Base-by-base conservation (phyloP, 1,284 basidiomycete genomes). In the Inonotus obliquus region DNA sequence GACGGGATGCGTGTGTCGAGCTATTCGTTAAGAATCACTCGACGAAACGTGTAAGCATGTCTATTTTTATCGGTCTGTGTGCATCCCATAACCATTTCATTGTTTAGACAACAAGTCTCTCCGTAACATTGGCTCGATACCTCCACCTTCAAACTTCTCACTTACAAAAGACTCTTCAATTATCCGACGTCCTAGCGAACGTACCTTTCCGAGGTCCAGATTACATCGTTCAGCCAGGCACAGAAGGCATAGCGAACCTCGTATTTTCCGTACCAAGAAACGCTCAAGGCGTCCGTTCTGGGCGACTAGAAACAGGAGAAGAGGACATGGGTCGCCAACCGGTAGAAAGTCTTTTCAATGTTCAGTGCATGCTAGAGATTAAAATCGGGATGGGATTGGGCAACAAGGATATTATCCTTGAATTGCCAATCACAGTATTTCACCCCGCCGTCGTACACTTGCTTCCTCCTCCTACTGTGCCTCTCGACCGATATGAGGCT, bases 21-120 rank as follows among this genome's bases (percentile, higher is more conserved):
- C 72, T 92, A 54, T 83, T 87, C 63, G 85, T 91, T 49, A 91
- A 85, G 76, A 92, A 92, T 67, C 87, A 90, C 69, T 88, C 89
- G 0, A 73, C 74, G 54, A 88, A 87, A 75, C 90, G 87, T 84
- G 89, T 89, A 41, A 61, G 61, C 44, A 44, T 21, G 21, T 10
- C 45, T 49, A 57, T 59, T 48, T n/a, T 58, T 29, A 48, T n/a
- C 61, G 63, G 23, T 62, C 54, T 41, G 54, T 29, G 37, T 11
- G 9, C 10, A 17, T 19, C 48, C 47, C 35, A 47, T 49, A 21
- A 53, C 48, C 58, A 58, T 62, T 54, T 49, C 29, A 4, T 11
- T 45, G n/a, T 53, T n/a, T 19, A 92, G 89, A 91, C 88, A 61
- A 77, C 84, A 0, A 83, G 84, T 7, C 71, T 92, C 54, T 79